Base-by-base conservation (phyloP, 371 early-diverging fungal species). In the Mortierella sp. region DNA sequence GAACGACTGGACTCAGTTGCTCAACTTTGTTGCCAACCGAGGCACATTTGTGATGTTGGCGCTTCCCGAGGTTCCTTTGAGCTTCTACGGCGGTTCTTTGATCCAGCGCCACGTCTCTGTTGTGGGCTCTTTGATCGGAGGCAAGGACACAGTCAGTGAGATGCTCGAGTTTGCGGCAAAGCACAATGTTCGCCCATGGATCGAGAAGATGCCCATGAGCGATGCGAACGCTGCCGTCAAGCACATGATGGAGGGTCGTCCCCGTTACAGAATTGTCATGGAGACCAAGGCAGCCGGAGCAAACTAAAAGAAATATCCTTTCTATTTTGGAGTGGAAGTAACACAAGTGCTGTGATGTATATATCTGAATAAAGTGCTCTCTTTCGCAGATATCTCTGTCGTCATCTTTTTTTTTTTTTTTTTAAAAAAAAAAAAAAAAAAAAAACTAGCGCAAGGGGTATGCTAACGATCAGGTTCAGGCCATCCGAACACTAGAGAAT, bases 161-260 rank as follows among this genome's bases (percentile, higher is more conserved):
- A 92, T 92, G 87, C 84, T 96, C 12, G 84, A 84, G 19, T 90
- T 95, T 75, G 92, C 94, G 0, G 85, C 86, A 64, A 73, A 92
- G 77, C 85, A 88, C 50, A 82, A 85, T 52, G 89, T 94, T 37
- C 72, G 86, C 16, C 92, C 94, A 16, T 87, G 86, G 85, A 84
- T 93, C 55, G 88, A 94, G 72, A 83, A 72, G 61, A 82, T 88
- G 55, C 84, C 89, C 15, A 81, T 93, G 64, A 83, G 80, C 18
- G 83, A 92, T 44, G 88, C 89, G 37, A 93, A 94, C 68, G 84
- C 72, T 30, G 93, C 88, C 7, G 72, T 93, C 43, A 77, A 86
- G 62, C 75, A 73, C 18, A 74, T 93, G 60, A 85, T 88, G 60
- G 79, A 84, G 44, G 92, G 92, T 58, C 87, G 89, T 60, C 90